These are phyloP conservation scores for Ustilago nuda DNA, from an alignment of 1,284 basidiomycete species.

Conservation along the genomic window DNA sequence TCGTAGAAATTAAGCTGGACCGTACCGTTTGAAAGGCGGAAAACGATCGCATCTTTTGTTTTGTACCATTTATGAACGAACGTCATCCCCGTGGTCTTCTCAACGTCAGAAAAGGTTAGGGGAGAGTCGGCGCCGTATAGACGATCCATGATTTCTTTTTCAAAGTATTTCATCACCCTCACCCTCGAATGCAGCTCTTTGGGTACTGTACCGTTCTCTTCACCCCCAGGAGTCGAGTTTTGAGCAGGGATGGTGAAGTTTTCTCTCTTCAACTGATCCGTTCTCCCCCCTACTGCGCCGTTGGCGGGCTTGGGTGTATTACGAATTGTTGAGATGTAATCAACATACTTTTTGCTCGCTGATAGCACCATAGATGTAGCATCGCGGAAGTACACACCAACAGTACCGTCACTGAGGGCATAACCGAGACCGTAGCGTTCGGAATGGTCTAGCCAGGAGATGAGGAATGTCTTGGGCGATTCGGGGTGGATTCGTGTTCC, in stretches of 20 bases:
- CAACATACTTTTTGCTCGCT: conserved; percentile 79
- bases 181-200: conserved; percentile 55
- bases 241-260: conserved; percentile 43
- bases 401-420: conserved; percentile 90
- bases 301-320: background rate
- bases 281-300: conserved; percentile 7
- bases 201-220: conserved; percentile 25
- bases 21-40: conserved; percentile 92
- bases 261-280: conserved; percentile 58
- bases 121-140: conserved; percentile 74
- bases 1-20: conserved; percentile 99
- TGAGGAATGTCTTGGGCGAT: conserved; percentile 87
- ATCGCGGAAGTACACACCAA: conserved; percentile 96
- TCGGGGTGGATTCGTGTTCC: conserved; percentile 72
- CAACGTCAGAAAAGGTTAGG: conserved; percentile 85
- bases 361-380: conserved; percentile 86
- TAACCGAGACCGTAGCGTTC: conserved; percentile 99
- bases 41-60: conserved; percentile 96
- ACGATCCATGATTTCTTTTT: conserved; percentile 66
- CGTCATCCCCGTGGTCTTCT: conserved; percentile 82
- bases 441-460: conserved; percentile 97
- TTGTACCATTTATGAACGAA: conserved; percentile 95
- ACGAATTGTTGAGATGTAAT: conserved; percentile 59
- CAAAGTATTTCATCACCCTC: conserved; percentile 64
- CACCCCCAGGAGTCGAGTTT: background rate